These are phyloP conservation scores for Diospyros kaki DNA, from an alignment of 148 eudicot genomes.

Conservation along the genomic window DNA sequence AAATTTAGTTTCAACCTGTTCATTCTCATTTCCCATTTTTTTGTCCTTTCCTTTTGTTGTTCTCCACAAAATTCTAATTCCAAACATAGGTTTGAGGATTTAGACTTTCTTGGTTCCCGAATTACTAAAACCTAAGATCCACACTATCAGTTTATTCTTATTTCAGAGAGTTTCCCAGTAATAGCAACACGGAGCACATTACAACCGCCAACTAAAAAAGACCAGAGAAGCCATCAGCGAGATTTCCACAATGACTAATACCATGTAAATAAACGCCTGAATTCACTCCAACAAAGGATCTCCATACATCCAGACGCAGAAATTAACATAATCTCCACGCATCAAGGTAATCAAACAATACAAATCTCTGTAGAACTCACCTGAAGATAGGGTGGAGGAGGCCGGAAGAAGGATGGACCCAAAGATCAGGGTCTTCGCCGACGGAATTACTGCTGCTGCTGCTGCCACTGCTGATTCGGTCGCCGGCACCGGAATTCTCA, in stretches of 20 bases:
- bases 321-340: neutral
- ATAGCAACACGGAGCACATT: neutral
- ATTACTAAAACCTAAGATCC: neutral
- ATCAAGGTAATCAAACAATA: neutral
- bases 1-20: too few relatives aligned
- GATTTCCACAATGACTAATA: neutral
- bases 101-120: neutral
- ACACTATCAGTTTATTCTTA: neutral
- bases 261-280: neutral
- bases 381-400: conserved; percentile 83
- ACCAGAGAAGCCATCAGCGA: neutral
- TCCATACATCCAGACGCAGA: neutral
- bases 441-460: conserved; percentile 61
- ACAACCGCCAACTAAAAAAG: neutral
- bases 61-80: too few relatives aligned
- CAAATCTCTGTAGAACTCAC: conserved; percentile 18
- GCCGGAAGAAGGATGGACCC: conserved; percentile 53
- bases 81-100: neutral
- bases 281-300: neutral
- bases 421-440: conserved; percentile 56
- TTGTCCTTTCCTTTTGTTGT: too few relatives aligned
- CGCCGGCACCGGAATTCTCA: conserved; percentile 15
- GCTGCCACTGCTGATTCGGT: conserved; percentile 23
- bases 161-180: neutral
- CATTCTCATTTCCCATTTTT: too few relatives aligned